Evolutionary conservation across 2,329 filamentous ascomycete genomes (phyloP).

Genomic region (Xylariaceae sp.): DNA sequence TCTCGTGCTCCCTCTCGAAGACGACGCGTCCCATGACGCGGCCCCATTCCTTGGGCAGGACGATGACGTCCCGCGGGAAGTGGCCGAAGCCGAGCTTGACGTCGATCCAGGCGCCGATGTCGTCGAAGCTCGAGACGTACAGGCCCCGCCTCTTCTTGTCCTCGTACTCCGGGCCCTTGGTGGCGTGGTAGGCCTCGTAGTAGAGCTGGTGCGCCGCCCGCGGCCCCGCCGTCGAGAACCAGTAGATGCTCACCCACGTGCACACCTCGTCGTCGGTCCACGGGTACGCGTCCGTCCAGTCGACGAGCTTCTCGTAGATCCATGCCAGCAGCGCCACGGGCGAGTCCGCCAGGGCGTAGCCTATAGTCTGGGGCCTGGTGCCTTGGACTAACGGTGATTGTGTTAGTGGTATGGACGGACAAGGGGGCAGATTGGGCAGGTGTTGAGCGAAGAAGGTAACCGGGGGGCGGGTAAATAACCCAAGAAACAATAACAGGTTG

Average conservation of each 20-base stretch:
- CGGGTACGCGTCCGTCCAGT: conserved; percentile 67
- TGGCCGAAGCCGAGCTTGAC: conserved; percentile 44
- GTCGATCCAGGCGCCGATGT: conserved; percentile 20
- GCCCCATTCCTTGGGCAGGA: conserved; percentile 45
- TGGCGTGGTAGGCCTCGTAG: conserved; percentile 54
- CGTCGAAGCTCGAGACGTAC: conserved; percentile 2
- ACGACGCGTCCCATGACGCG: conserved; percentile 46
- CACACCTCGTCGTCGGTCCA: conserved; percentile 74
- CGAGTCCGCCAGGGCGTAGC: conserved; percentile 62
- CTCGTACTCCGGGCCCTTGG: conserved; percentile 51
- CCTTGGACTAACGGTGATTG: conserved; percentile 40
- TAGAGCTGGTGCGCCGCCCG: conserved; percentile 62
- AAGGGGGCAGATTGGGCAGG: too few relatives aligned
- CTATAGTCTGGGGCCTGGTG: conserved; percentile 67
- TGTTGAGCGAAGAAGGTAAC: too few relatives aligned
- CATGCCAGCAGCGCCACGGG: conserved; percentile 67
- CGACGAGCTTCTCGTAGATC: conserved; percentile 74
- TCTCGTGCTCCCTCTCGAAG: conserved; percentile 37
- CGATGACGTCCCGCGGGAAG: conserved; percentile 45
- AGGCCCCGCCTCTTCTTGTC: conserved; percentile 9
- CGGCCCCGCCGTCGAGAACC: conserved; percentile 62
- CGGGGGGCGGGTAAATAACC: too few relatives aligned
- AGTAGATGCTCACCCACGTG: conserved; percentile 70
- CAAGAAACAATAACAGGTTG: too few relatives aligned
- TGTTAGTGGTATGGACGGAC: not conserved